Evolutionary conservation across 176 grass and related monocot genomes (phyloP).

Genomic region (Juncus effusus): DNA sequence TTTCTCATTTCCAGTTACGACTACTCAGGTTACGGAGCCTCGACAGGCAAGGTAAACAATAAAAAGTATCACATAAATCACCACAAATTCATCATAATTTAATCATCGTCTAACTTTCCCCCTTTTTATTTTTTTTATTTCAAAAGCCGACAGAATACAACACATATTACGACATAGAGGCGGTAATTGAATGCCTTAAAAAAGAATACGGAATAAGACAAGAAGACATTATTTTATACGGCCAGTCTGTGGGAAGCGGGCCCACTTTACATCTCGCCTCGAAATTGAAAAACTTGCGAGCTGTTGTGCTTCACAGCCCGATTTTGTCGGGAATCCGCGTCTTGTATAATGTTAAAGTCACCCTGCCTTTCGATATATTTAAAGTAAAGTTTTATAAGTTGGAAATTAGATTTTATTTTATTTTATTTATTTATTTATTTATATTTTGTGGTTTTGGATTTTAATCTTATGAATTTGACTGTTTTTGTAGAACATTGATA

Average conservation of each 20-base stretch:
- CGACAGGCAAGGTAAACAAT: conserved; percentile 85
- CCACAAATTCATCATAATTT: conserved; percentile 22
- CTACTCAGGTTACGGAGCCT: conserved; percentile 97
- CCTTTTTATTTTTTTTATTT: conserved; percentile 23
- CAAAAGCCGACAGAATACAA: conserved; percentile 91
- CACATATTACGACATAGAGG: conserved; percentile 97
- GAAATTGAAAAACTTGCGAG: conserved; percentile 68
- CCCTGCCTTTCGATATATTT: conserved; percentile 98
- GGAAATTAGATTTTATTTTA: conserved; percentile 8
- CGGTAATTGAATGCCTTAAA: conserved; percentile 86
- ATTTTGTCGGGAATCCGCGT: conserved; percentile 96
- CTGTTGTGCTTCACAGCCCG: conserved; percentile 88
- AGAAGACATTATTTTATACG: conserved; percentile 93
- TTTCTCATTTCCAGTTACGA: conserved; percentile 71
- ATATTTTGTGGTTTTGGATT: conserved; percentile 3
- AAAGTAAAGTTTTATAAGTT: conserved; percentile 49
- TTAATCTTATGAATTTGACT: conserved; percentile 11
- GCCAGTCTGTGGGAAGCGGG: conserved; percentile 98
- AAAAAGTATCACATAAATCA: not conserved
- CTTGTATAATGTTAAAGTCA: conserved; percentile 91
- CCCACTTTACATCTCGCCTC: conserved; percentile 88
- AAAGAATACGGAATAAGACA: conserved; percentile 80
- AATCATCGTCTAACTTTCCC: conserved; percentile 17
- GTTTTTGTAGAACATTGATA: conserved; percentile 88
- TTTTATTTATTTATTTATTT: no score